Conservation (phyloP, 108 stramenopile species). For the Discostella stelligeroides region DNA sequence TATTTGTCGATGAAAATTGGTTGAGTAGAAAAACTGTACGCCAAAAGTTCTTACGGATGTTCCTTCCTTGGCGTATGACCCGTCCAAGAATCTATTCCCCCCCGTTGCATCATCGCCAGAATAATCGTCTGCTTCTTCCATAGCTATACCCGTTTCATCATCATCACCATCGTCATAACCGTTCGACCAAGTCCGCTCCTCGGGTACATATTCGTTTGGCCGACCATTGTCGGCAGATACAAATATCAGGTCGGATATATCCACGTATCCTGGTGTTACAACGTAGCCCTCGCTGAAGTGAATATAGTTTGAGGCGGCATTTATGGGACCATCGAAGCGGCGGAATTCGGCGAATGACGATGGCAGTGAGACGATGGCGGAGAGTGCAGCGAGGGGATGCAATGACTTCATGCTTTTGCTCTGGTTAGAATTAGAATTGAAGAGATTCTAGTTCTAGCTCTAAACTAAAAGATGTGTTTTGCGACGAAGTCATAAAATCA, state of each 20-base stretch:
- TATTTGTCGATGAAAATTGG: not conserved
- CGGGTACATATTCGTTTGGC: constrained; percentile 1
- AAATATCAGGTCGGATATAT: constrained; percentile 63
- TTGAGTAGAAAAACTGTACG: not conserved
- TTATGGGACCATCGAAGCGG: constrained; percentile 46
- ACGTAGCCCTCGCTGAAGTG: constrained; percentile 78
- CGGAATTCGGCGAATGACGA: constrained; percentile 31
- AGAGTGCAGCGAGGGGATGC: not conserved
- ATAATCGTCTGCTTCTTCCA: constrained; percentile 24
- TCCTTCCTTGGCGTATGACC: not conserved
- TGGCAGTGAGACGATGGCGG: not conserved
- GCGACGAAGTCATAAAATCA: no score
- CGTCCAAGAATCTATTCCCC: constrained; percentile 4
- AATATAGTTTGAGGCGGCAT: constrained; percentile 57
- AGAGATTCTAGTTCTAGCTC: no score
- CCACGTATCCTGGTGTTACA: constrained; percentile 78
- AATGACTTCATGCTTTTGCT: constrained; percentile 10
- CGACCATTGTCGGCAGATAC: constrained; percentile 13
- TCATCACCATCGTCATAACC: constrained; percentile 16
- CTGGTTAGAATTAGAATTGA: no score
- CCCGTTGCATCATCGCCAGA: not conserved
- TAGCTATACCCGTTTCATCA: constrained; percentile 35
- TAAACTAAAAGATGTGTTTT: no score
- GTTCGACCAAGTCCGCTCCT: not conserved
- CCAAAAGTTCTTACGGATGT: not conserved